These are phyloP conservation scores for Hypomyces rosellus DNA, from an alignment of 2,329 filamentous ascomycete genomes.

Conservation along the genomic window DNA sequence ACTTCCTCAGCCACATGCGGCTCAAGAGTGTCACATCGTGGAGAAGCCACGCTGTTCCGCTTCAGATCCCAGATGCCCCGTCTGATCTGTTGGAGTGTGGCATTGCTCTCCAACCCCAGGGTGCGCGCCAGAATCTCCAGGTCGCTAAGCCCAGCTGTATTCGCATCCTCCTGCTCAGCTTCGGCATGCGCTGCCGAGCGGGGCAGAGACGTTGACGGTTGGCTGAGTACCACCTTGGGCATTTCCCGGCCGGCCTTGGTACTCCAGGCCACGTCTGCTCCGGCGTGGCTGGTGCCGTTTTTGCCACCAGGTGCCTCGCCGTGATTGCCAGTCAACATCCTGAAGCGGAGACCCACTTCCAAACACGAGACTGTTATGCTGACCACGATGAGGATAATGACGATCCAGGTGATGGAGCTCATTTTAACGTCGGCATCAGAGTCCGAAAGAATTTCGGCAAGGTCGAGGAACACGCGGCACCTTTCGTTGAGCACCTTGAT, in stretches of 20 bases:
- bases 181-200: not conserved
- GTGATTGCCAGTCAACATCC: conserved; percentile 48
- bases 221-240: conserved; percentile 15
- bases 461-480: conserved; percentile 90
- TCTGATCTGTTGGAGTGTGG: conserved; percentile 30
- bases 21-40: too few species aligned
- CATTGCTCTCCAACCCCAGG: conserved; percentile 28
- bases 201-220: conserved; percentile 9
- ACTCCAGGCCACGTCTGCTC: conserved; percentile 14
- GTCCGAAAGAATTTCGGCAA: conserved; percentile 91
- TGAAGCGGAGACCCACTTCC: conserved; percentile 83
- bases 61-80: conserved; percentile 27
- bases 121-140: conserved; percentile 30
- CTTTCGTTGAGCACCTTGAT: conserved; percentile 97
- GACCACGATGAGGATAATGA: conserved; percentile 87
- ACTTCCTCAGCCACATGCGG: too few species aligned
- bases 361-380: conserved; percentile 87
- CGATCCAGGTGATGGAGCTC: conserved; percentile 95
- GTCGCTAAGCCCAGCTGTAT: conserved; percentile 17
- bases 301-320: conserved; percentile 11
- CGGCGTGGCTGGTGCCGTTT: conserved; percentile 10
- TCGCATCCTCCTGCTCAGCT: not conserved
- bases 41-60: conserved; percentile 8
- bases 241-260: conserved; percentile 9
- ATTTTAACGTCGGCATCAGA: conserved; percentile 91